A percentile compares a stretch with the other conserved stretches of the same genome.
Conservation (phyloP, 441 rosid species). For the Brassica hybrid region DNA sequence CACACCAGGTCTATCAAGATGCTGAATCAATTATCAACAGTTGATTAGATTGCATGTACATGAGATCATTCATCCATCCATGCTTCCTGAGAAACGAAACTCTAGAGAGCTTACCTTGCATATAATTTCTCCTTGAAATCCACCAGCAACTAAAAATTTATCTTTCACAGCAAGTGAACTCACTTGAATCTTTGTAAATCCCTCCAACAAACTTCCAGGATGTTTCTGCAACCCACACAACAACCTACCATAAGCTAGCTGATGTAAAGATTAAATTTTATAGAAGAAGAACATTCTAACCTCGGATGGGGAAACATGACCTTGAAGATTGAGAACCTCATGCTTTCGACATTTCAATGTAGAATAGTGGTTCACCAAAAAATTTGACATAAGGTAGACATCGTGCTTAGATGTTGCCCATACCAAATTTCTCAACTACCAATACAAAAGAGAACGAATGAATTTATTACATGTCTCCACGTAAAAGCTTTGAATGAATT, state of each 20-base stretch:
- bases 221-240: conserved; percentile 62
- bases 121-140: conserved; percentile 92
- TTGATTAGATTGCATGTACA: conserved; percentile 14
- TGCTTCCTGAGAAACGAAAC: background rate
- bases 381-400: conserved; percentile 90
- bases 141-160: conserved; percentile 81
- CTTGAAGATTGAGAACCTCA: conserved; percentile 88
- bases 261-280: background rate
- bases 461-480: background rate
- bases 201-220: conserved; percentile 81
- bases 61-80: background rate
- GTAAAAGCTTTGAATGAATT: background rate
- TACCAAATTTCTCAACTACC: conserved; percentile 93
- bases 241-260: conserved; percentile 9
- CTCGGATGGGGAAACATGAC: conserved; percentile 58
- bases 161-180: conserved; percentile 85
- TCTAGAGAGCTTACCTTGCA: conserved; percentile 64
- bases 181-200: conserved; percentile 87
- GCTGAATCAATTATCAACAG: conserved; percentile 34
- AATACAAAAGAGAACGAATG: conserved; percentile 18
- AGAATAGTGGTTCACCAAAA: conserved; percentile 81
- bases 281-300: conserved; percentile 23
- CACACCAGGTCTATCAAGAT: conserved; percentile 53
- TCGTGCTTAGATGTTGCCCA: conserved; percentile 97
- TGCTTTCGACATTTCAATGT: conserved; percentile 63